Evolutionary conservation across 176 grass and related monocot genomes (phyloP), one percentile per base, ranked within the genome.

Genomic region (Tillandsia fasciculata): DNA sequence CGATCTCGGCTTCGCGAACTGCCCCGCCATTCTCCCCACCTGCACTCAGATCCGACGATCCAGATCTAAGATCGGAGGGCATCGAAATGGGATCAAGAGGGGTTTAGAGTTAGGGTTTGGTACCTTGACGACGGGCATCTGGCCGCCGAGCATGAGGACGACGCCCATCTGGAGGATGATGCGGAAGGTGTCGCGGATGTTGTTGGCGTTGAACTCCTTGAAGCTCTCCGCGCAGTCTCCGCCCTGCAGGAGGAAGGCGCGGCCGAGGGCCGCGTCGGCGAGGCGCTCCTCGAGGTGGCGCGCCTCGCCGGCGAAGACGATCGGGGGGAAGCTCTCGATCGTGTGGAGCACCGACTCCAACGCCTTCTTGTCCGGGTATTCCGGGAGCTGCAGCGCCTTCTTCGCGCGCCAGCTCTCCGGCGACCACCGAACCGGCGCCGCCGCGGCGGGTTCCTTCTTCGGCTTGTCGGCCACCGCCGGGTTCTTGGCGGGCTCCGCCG

Each of bases 211-310:
- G 72, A 88, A 89, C 77, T 93, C 86, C 69, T 85, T 86, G 77
- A 93, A 93, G 71, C 90, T 93, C 83, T 93, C 74, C 15, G 86
- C 83, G 67, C 86, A 93, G 77, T 93, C 86, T 59, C 86, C 90
- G 26, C 77, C 86, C 72, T 86, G 83, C 51, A 93, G 77, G n/a
- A 86, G 77, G 80, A 89, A 86, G 12, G 72, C 80, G 10, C 80
- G 64, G 69, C 90, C 86, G 64, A 83, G 51, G 51, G 89, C 80
- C 14, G 81, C 80, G 29, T 93, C 90, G 14, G 75, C 75, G 17
- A 89, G 90, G 22, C 61, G 83, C 28, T 88, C 90, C 75, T 83
- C 86, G 1, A 89, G 86, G 77, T 76, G 33, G 11, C 86, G 64
- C 23, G 80, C 83, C 77, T 86, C 90, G 12, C 86, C 90, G 42